Evolutionary conservation across 2,329 filamentous ascomycete species (phyloP).

Genomic region (Coleophoma cylindrospora): DNA sequence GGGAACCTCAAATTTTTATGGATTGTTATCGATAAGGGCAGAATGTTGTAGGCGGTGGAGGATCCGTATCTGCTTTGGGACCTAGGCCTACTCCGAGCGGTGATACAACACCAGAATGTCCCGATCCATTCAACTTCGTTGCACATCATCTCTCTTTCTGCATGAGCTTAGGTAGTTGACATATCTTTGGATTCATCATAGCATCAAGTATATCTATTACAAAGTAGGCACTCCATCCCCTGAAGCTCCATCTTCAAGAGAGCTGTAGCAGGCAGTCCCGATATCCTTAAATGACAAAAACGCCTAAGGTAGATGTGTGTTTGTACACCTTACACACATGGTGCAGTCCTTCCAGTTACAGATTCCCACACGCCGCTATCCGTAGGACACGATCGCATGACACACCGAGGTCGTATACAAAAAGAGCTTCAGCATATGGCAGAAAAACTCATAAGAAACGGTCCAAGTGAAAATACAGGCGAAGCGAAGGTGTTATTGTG

Average conservation of each 20-base stretch:
- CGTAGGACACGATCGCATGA: slow-evolving; percentile 7
- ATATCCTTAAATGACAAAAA: slow-evolving; percentile 15
- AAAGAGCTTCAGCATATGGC: slow-evolving; percentile 10
- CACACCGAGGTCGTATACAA: slow-evolving; percentile 21
- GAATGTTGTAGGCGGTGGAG: neutral
- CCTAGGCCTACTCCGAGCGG: too few relatives aligned
- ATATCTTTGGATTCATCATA: slow-evolving; percentile 4
- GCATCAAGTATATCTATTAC: slow-evolving; percentile 6
- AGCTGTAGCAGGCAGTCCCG: slow-evolving; percentile 11
- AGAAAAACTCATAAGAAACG: slow-evolving; percentile 5
- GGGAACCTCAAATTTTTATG: too few relatives aligned
- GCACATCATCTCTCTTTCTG: too few relatives aligned
- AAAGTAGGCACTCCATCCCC: slow-evolving; percentile 3
- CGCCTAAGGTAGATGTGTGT: slow-evolving; percentile 16
- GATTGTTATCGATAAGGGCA: slow-evolving; percentile 7
- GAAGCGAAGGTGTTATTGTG: slow-evolving; percentile 19
- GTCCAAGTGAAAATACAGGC: slow-evolving; percentile 23
- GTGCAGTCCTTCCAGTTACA: slow-evolving; percentile 13
- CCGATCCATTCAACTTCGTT: too few relatives aligned
- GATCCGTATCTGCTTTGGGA: too few relatives aligned
- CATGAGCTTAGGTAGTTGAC: neutral
- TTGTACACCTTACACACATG: slow-evolving; percentile 18
- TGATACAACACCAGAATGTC: too few relatives aligned
- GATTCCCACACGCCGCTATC: slow-evolving; percentile 19
- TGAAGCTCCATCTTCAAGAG: slow-evolving; percentile 8